These are phyloP conservation scores for Epithele typhae DNA, from an alignment of 768 basidiomycete genomes.

Conservation along the genomic window DNA sequence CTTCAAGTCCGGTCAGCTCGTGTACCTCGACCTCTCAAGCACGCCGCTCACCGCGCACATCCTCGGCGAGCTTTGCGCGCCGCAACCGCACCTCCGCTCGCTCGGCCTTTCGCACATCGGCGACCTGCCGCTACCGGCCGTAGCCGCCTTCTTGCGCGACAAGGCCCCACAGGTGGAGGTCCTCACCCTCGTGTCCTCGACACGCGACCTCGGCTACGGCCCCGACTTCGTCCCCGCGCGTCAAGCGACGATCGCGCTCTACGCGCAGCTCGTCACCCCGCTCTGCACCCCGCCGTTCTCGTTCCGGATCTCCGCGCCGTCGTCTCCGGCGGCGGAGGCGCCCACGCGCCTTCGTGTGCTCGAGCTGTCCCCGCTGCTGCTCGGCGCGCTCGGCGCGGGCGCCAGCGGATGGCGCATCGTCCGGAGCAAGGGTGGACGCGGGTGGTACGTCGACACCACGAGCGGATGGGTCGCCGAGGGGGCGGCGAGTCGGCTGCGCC, in stretches of 20 bases:
- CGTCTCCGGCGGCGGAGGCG: constrained; percentile 34
- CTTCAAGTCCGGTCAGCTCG: constrained; percentile 67
- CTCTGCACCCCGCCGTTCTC: constrained; percentile 76
- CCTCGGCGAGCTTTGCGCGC: constrained; percentile 43
- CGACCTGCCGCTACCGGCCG: constrained; percentile 53
- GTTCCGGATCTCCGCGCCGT: constrained; percentile 42
- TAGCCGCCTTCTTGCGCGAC: constrained; percentile 63
- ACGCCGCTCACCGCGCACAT: constrained; percentile 62
- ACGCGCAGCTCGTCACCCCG: constrained; percentile 74
- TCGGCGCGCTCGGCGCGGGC: constrained; percentile 71
- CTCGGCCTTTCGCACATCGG: constrained; percentile 89
- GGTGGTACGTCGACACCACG: constrained; percentile 92
- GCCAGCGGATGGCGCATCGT: constrained; percentile 86
- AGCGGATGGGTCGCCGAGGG: constrained; percentile 65
- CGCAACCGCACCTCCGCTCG: constrained; percentile 76
- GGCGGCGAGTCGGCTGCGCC: constrained; percentile 40
- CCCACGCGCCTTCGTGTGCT: constrained; percentile 81
- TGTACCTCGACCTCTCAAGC: constrained; percentile 89
- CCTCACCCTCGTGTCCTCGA: constrained; percentile 73
- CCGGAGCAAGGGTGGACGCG: constrained; percentile 88
- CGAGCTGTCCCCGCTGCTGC: constrained; percentile 71
- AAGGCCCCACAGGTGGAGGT: constrained; percentile 81
- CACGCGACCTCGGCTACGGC: constrained; percentile 68
- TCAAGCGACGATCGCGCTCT: constrained; percentile 71
- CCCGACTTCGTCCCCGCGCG: constrained; percentile 40